A percentile compares a stretch with the other conserved stretches of the same genome.
These are phyloP conservation scores for Aspergillus puulaauensis DNA, from an alignment of 2,329 filamentous ascomycete species.

Conservation along the genomic window DNA sequence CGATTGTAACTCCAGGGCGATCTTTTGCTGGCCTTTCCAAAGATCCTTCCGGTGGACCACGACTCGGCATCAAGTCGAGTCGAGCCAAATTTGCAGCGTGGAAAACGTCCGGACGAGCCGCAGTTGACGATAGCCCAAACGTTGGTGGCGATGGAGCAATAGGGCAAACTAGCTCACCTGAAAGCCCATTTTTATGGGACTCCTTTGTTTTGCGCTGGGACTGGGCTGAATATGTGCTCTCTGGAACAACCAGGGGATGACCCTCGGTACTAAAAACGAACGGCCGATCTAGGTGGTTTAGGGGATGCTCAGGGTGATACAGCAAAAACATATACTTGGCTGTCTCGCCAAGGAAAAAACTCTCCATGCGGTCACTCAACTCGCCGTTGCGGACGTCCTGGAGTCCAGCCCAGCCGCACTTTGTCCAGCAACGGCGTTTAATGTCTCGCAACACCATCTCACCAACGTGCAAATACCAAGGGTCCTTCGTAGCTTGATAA, in stretches of 20 bases:
- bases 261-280: slow-evolving; percentile 97
- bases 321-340: slow-evolving; percentile 93
- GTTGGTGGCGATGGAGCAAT: slow-evolving; percentile 58
- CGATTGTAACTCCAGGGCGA: slow-evolving; percentile 56
- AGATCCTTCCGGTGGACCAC: slow-evolving; percentile 57
- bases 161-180: slow-evolving; percentile 62
- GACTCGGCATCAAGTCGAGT: slow-evolving; percentile 69
- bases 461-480: slow-evolving; percentile 93
- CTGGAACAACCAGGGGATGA: slow-evolving; percentile 84
- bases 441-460: slow-evolving; percentile 95
- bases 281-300: slow-evolving; percentile 82
- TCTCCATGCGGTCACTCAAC: slow-evolving; percentile 94
- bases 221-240: slow-evolving; percentile 29
- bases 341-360: slow-evolving; percentile 96
- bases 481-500: slow-evolving; percentile 89
- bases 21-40: slow-evolving; percentile 54
- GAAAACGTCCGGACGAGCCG: slow-evolving; percentile 77
- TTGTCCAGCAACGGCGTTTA: slow-evolving; percentile 80
- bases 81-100: slow-evolving; percentile 84
- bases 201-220: slow-evolving; percentile 9
- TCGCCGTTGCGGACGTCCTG: slow-evolving; percentile 81
- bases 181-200: slow-evolving; percentile 5
- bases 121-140: slow-evolving; percentile 75
- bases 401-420: slow-evolving; percentile 90
- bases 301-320: slow-evolving; percentile 79